A percentile compares a stretch with the other conserved stretches of the same genome.
These are phyloP conservation scores for Sporothrix pseudoabietina DNA, from an alignment of 2,329 filamentous ascomycete species.

Conservation along the genomic window DNA sequence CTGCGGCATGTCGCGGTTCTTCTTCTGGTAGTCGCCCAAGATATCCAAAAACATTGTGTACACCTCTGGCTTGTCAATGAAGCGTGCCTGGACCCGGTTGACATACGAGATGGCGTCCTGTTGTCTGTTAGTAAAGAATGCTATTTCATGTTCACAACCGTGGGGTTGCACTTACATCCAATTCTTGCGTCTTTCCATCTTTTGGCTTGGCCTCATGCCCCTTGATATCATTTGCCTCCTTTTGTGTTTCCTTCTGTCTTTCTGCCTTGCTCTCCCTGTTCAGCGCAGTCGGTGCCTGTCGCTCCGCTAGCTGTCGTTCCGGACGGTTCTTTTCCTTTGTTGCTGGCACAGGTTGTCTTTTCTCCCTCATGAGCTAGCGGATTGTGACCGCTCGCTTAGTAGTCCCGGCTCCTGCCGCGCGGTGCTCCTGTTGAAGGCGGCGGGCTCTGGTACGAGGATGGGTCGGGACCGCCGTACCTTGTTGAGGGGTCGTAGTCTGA, in stretches of 20 bases:
- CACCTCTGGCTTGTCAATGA: background rate
- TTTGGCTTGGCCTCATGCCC: background rate
- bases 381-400: background rate
- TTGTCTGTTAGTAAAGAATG: background rate
- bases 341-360: background rate
- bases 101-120: background rate
- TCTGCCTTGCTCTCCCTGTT: background rate
- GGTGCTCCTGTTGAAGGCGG: slow-evolving; percentile 8
- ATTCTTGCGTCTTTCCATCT: background rate
- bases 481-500: background rate
- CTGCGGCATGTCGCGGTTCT: background rate
- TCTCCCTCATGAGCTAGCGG: background rate
- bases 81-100: background rate
- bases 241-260: background rate
- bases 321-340: background rate
- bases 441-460: slow-evolving; percentile 19
- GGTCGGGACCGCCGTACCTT: background rate
- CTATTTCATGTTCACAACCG: background rate
- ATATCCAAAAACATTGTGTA: background rate
- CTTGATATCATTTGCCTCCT: background rate
- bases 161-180: background rate
- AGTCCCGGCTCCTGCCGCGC: background rate
- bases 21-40: background rate
- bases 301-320: background rate
- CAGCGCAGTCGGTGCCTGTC: background rate